Evolutionary conservation across 768 basidiomycete genomes (phyloP), one percentile per base, ranked within the genome.

Genomic region (Crepidotus variabilis): DNA sequence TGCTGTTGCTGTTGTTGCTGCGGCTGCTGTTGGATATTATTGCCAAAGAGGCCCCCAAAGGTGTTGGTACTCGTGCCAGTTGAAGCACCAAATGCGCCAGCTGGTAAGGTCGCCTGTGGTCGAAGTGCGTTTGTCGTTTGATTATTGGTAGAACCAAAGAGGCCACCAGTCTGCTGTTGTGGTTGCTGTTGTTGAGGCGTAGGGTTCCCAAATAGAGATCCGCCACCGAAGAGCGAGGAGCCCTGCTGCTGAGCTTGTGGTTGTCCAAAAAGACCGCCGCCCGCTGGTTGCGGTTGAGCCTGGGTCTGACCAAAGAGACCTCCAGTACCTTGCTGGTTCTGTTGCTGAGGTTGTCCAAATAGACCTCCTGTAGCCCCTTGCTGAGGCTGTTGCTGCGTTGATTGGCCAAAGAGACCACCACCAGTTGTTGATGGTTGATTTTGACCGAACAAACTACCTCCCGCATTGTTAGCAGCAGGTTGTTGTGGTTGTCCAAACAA

Each of bases 231-330:
- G 43, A 52, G 55, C 7, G 53, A 48, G 23, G 47, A 51, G 20
- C 24, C 54, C 52, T 59, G 61, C 36, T 58, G 59, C 23, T 59
- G 62, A 45, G 61, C 36, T 50, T 61, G 61, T 51, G 47, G 18
- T 34, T 45, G 20, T 49, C 47, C 47, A 32, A 36, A 78, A 23
- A 76, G 59, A 0, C 74, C 66, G 1, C 63, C 51, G 11, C 62
- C 58, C 50, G 72, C 72, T 22, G 73, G 73, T 21, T 55, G 63
- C 18, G 77, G 77, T 52, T 67, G 67, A 23, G 64, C 62, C 43
- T 59, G 60, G 55, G 69, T 55, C 51, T 71, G 69, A 45, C 75
- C 75, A 64, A 78, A 77, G 7, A 70, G 48, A 6, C 63, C 52
- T 45, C 60, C 64, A 13, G 53, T 21, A 22, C 55, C 47, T 34